phyloP scores from a whole-genome alignment of 768 basidiomycete genomes.

The Pleurotus cornucopiae region DNA sequence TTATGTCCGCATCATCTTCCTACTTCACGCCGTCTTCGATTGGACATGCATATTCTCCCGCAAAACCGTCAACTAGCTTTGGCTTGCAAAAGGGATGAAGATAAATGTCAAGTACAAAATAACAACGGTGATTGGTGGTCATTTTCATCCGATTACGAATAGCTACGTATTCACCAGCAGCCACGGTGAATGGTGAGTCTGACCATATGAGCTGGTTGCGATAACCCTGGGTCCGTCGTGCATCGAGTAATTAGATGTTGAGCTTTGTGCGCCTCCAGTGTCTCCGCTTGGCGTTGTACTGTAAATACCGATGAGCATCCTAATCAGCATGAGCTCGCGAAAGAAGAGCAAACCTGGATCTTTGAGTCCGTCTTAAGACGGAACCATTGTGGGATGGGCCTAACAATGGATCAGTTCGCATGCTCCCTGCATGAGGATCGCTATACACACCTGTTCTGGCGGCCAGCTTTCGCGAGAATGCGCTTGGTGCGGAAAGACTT shows the following conservation, averaged over 20 bases:
- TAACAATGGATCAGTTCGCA: conserved; percentile 21
- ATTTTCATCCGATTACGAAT: too few relatives aligned
- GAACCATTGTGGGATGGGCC: conserved; percentile 99
- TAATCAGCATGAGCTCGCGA: not conserved
- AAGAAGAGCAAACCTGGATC: conserved; percentile 63
- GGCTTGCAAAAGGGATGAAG: too few relatives aligned
- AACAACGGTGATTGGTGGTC: too few relatives aligned
- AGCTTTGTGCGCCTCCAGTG: conserved; percentile 99
- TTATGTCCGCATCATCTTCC: too few relatives aligned
- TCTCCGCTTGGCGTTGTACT: conserved; percentile 95
- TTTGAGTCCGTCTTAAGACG: conserved; percentile 94
- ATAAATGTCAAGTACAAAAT: too few relatives aligned
- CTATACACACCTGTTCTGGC: conserved; percentile 84
- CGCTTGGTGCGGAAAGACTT: conserved; percentile 98
- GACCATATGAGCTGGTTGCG: too few relatives aligned
- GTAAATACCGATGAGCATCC: conserved; percentile 11
- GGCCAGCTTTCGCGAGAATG: conserved; percentile 91
- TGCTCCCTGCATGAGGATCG: not conserved
- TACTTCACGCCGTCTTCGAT: too few relatives aligned
- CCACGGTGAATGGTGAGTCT: too few relatives aligned
- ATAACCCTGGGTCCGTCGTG: too few relatives aligned
- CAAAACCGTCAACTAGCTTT: too few relatives aligned
- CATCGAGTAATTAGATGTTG: conserved; percentile 64
- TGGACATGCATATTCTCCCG: too few relatives aligned
- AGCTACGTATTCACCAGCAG: too few relatives aligned